A percentile compares a stretch with the other conserved stretches of the same genome.
phyloP scores from a whole-genome alignment of 768 basidiomycete species.

The Leccinum subtestaceum region DNA sequence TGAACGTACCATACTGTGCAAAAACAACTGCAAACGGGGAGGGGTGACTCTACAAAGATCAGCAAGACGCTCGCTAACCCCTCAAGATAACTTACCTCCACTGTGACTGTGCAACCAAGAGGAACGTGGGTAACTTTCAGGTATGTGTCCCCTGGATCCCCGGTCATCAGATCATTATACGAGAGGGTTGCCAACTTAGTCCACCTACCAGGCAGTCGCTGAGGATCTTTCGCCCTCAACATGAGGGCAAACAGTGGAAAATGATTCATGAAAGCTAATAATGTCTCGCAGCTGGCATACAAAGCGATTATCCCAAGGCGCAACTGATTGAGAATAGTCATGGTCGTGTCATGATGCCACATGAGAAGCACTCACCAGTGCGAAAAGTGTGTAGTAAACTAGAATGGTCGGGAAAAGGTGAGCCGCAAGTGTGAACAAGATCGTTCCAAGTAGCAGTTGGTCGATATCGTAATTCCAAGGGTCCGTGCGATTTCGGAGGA shows the following conservation, averaged over 20 bases:
- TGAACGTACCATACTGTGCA: constrained; percentile 49
- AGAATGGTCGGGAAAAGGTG: constrained; percentile 84
- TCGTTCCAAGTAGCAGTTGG: constrained; percentile 91
- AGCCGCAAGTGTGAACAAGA: constrained; percentile 77
- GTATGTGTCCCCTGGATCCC: constrained; percentile 27
- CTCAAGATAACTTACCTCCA: constrained; percentile 15
- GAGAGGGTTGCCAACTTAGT: background rate
- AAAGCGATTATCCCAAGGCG: constrained; percentile 53
- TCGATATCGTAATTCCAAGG: constrained; percentile 90
- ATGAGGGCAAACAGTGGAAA: constrained; percentile 90
- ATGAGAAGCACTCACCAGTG: constrained; percentile 41
- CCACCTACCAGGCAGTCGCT: constrained; percentile 69
- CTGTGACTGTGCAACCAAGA: constrained; percentile 18
- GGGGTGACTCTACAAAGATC: constrained; percentile 47
- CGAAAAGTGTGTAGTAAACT: constrained; percentile 84
- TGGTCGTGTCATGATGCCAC: background rate
- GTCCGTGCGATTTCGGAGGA: constrained; percentile 83
- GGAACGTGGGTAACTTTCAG: constrained; percentile 26
- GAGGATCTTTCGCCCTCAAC: constrained; percentile 79
- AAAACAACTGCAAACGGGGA: constrained; percentile 51
- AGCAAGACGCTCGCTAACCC: background rate
- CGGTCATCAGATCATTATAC: background rate
- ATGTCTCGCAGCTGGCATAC: constrained; percentile 61
- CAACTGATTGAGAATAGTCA: constrained; percentile 36
- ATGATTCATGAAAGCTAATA: constrained; percentile 81